Base-by-base conservation (phyloP, 257 asterid species). In the Rehmannia glutinosa region DNA sequence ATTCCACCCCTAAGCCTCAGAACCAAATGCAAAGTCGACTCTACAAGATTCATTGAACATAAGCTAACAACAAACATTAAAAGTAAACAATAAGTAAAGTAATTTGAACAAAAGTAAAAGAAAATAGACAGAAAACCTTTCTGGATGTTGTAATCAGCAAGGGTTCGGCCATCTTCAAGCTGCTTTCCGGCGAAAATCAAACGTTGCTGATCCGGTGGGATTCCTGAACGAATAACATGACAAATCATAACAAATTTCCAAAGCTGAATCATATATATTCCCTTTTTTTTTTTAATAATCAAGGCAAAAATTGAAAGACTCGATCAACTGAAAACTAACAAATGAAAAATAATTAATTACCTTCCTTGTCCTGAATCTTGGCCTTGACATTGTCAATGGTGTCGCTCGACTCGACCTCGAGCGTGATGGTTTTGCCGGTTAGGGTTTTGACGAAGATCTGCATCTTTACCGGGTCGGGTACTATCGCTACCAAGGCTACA, bases 301-400 rank as follows among this genome's bases (percentile, higher is more conserved):
- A 41, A 9, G 35, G 21, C n/a, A 13, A 12, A 25, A 49, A 43
- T 45, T 16, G 8, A 21, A 46, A 42, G 8, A 21, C 1, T 35
- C 33, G 17, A 41, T 7, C 3, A 7, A 51, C 3, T 7, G 9
- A 30, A 57, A 21, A 19, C 2, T 4, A 57, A 23, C 0, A 32
- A 2, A 11, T 15, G n/a, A 45, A 20, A 28, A 50, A 24, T 32
- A 49, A 49, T 5, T 1, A 5, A 24, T 3, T 59, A 86, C 92
- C 92, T 80, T 86, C 93, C 80, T 86, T 86, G 73, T 86, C 93
- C 66, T 86, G 93, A 58, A 86, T 86, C 85, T 86, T 86, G 49
- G 87, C 81, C 79, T 86, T 86, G 57, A 83, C 90, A 81, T 86
- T 86, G 67, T 86, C 93, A 60, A 86, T 83, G 27, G 93, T 86